These are phyloP conservation scores for Prunus mira DNA, from an alignment of 306 rosid genomes.

Conservation along the genomic window DNA sequence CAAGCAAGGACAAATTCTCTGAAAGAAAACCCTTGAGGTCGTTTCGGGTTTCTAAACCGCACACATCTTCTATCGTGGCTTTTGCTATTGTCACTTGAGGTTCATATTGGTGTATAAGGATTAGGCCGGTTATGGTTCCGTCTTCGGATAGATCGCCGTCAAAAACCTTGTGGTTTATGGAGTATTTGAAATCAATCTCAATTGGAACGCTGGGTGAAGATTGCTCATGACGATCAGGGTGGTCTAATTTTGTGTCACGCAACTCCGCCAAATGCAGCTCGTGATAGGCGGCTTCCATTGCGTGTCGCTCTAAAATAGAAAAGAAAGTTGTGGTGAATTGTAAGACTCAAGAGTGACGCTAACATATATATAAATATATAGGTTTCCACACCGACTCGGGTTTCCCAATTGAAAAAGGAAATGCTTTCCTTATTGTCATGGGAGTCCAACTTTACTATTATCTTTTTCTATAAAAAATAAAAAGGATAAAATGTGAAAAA, in stretches of 20 bases:
- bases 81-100: background rate
- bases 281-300: no score
- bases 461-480: no score
- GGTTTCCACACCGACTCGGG: no score
- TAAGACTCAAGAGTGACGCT: no score
- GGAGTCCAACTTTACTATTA: no score
- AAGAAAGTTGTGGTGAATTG: no score
- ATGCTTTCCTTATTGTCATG: no score
- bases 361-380: no score
- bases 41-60: background rate
- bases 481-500: no score
- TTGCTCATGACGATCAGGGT: background rate
- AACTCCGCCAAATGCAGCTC: background rate
- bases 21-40: background rate
- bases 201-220: background rate
- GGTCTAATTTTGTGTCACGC: background rate
- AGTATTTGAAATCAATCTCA: background rate
- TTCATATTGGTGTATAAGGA: background rate
- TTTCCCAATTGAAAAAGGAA: no score
- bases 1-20: background rate
- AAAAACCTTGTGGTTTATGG: background rate
- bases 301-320: no score
- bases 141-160: background rate
- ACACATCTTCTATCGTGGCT: background rate
- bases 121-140: background rate